These are phyloP conservation scores for Quambalaria eucalypti DNA, from an alignment of 1,284 basidiomycete genomes.

Conservation along the genomic window DNA sequence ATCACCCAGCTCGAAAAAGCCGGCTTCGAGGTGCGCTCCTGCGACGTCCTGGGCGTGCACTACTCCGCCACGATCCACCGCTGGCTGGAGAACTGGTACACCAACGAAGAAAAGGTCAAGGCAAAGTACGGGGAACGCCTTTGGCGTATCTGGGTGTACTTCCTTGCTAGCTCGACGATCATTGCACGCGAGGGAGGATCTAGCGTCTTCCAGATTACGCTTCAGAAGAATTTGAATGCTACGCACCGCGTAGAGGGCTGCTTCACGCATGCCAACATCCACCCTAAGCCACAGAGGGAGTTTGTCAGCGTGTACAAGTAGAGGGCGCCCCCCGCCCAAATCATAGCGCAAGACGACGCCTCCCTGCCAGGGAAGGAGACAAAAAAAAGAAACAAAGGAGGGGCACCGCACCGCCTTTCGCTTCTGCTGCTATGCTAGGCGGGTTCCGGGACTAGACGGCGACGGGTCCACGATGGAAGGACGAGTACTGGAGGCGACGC, in stretches of 20 bases:
- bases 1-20: conserved; percentile 69
- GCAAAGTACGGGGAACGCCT: conserved; percentile 77
- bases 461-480: no score
- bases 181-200: conserved; percentile 45
- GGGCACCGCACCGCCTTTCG: no score
- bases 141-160: conserved; percentile 47
- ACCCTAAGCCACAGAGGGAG: conserved; percentile 23
- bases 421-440: no score
- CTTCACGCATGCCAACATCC: conserved; percentile 39
- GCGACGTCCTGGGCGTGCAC: conserved; percentile 69
- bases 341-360: no score
- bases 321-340: neutral
- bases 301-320: conserved; percentile 36
- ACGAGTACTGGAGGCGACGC: no score
- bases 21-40: conserved; percentile 91
- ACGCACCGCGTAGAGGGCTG: conserved; percentile 63
- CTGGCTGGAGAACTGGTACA: conserved; percentile 48
- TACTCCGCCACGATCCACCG: conserved; percentile 83
- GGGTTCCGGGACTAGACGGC: no score
- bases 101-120: conserved; percentile 67
- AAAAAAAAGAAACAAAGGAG: no score
- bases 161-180: conserved; percentile 40
- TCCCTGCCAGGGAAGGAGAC: no score
- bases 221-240: conserved; percentile 78
- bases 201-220: conserved; percentile 57